A percentile compares a stretch with the other conserved stretches of the same genome.
These are phyloP conservation scores for Podospora bellae-mahoneyi DNA, from an alignment of 495 filamentous ascomycete species.

Conservation along the genomic window DNA sequence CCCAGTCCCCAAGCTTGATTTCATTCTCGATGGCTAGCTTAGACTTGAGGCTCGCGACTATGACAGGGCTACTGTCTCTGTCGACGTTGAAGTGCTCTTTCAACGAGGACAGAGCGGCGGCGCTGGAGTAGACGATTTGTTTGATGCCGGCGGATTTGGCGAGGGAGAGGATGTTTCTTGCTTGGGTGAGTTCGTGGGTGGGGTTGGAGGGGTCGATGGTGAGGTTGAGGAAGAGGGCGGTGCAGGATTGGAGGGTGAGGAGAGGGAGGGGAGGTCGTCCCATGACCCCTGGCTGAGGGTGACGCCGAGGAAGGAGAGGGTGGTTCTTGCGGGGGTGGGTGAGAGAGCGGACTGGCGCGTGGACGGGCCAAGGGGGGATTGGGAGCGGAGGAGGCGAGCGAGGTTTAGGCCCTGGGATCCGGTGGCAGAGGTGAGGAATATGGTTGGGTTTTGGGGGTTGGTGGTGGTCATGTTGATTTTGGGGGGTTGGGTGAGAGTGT, in stretches of 20 bases:
- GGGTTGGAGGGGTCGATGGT: conserved; percentile 32
- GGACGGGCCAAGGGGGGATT: conserved; percentile 35
- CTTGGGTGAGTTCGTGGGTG: conserved; percentile 28
- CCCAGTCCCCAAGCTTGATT: conserved; percentile 34
- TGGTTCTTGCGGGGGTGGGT: conserved; percentile 34
- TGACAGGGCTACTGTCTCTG: background rate
- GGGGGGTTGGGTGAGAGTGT: background rate
- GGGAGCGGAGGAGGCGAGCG: conserved; percentile 35
- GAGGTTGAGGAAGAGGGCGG: conserved; percentile 48
- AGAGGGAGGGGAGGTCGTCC: conserved; percentile 38
- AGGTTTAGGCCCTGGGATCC: conserved; percentile 49
- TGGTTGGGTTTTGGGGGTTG: conserved; percentile 31
- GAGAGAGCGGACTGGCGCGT: conserved; percentile 41
- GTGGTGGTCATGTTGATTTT: conserved; percentile 6
- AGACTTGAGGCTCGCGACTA: conserved; percentile 22
- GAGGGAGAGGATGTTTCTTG: conserved; percentile 26
- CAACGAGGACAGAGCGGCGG: conserved; percentile 20
- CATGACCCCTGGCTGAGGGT: conserved; percentile 41
- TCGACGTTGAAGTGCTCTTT: conserved; percentile 23
- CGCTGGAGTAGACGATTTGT: conserved; percentile 41
- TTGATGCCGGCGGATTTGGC: conserved; percentile 43
- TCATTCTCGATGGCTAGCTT: conserved; percentile 41
- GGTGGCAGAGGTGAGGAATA: conserved; percentile 49
- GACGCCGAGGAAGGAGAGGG: conserved; percentile 40
- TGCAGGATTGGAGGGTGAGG: conserved; percentile 36